Evolutionary conservation across 768 basidiomycete genomes (phyloP).

Genomic region (Hirschioporus abietinus): DNA sequence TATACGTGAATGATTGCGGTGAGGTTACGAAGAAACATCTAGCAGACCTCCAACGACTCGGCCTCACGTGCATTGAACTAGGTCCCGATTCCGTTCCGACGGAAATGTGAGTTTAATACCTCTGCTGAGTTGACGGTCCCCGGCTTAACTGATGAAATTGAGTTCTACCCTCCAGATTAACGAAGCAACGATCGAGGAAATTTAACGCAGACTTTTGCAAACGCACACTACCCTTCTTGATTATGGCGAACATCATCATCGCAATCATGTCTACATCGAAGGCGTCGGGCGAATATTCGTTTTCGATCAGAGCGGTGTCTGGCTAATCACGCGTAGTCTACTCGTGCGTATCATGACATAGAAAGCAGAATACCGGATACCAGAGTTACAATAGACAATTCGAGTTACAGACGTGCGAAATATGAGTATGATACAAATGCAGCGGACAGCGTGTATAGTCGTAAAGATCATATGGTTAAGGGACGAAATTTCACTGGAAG

Average conservation of each 20-base stretch:
- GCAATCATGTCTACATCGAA: not conserved
- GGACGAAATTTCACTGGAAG: not conserved
- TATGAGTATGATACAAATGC: not conserved
- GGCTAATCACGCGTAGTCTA: too few relatives aligned
- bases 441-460: not conserved
- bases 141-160: not conserved
- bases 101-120: not conserved
- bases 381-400: too few relatives aligned
- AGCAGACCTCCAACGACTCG: not conserved
- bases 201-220: not conserved
- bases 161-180: not conserved
- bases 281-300: not conserved
- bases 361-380: too few relatives aligned
- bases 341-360: too few relatives aligned
- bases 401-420: too few relatives aligned
- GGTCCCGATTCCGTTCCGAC: not conserved
- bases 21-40: not conserved
- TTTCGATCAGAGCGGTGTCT: too few relatives aligned
- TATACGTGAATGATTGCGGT: not conserved
- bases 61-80: not conserved
- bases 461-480: not conserved
- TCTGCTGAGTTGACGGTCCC: not conserved
- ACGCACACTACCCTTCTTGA: not conserved
- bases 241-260: not conserved
- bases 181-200: not conserved